These are phyloP conservation scores for Calonectria leucothoes DNA, from an alignment of 2,329 filamentous ascomycete species.

Conservation along the genomic window DNA sequence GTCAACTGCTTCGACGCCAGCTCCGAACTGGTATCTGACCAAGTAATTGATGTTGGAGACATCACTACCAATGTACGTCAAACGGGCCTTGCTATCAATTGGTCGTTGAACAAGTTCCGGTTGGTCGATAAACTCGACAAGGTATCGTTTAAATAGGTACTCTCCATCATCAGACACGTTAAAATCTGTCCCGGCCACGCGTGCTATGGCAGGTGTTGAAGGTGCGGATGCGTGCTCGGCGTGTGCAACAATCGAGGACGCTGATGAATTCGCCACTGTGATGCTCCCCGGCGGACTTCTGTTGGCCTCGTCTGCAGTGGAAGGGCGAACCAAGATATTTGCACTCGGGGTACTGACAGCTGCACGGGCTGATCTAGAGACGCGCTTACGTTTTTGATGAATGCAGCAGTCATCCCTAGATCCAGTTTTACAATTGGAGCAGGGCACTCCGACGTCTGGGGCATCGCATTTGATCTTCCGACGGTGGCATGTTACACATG, in stretches of 20 bases:
- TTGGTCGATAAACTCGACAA: not conserved
- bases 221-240: not conserved
- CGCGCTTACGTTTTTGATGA: not conserved
- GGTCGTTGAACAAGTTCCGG: not conserved
- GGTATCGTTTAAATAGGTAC: not conserved
- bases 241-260: not conserved
- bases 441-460: not conserved
- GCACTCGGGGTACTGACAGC: not conserved
- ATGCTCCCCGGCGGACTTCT: not conserved
- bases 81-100: not conserved
- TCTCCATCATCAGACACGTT: not conserved
- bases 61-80: not conserved
- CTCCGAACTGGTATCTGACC: not conserved
- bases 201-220: not conserved
- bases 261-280: not conserved
- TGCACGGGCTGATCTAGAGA: not conserved
- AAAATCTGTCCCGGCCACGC: not conserved
- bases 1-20: not conserved
- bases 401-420: not conserved
- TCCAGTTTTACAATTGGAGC: not conserved
- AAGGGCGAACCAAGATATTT: not conserved
- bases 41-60: not conserved
- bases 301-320: not conserved
- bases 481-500: not conserved
- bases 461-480: not conserved